phyloP scores from a whole-genome alignment of 805 yeast genomes.

The Ogataea nitratoaversa region DNA sequence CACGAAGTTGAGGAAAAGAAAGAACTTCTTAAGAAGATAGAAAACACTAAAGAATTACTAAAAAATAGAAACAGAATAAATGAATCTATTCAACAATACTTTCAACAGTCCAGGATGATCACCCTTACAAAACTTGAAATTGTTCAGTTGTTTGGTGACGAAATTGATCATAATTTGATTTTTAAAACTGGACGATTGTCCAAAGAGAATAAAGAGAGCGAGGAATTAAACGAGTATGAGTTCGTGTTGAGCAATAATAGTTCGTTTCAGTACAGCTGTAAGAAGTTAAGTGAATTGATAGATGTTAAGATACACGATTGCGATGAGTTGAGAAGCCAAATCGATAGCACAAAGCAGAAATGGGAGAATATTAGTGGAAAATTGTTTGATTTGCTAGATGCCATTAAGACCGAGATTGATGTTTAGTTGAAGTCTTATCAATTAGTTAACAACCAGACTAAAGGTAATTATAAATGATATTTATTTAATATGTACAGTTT shows the following conservation, averaged over 20 bases:
- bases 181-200: slow-evolving; percentile 21
- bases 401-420: slow-evolving; percentile 6
- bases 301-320: slow-evolving; percentile 24
- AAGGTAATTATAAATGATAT: no score
- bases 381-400: slow-evolving; percentile 10
- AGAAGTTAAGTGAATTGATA: slow-evolving; percentile 18
- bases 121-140: slow-evolving; percentile 22
- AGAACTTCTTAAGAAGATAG: slow-evolving; percentile 15
- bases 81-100: slow-evolving; percentile 20
- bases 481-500: slow-evolving; percentile 2
- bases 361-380: slow-evolving; percentile 24
- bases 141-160: slow-evolving; percentile 24
- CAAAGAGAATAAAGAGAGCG: slow-evolving; percentile 13
- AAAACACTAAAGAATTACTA: slow-evolving; percentile 20
- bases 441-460: no score
- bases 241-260: slow-evolving; percentile 16
- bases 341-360: slow-evolving; percentile 16
- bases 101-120: slow-evolving; percentile 19
- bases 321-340: slow-evolving; percentile 17
- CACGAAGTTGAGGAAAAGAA: slow-evolving; percentile 19
- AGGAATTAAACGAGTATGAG: slow-evolving; percentile 17
- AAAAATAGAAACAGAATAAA: slow-evolving; percentile 23
- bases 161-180: slow-evolving; percentile 20
- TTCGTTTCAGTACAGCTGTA: slow-evolving; percentile 18
- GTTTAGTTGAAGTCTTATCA: no score